phyloP scores from a whole-genome alignment of 2,329 filamentous ascomycete species.

The Clonostachys chloroleuca region DNA sequence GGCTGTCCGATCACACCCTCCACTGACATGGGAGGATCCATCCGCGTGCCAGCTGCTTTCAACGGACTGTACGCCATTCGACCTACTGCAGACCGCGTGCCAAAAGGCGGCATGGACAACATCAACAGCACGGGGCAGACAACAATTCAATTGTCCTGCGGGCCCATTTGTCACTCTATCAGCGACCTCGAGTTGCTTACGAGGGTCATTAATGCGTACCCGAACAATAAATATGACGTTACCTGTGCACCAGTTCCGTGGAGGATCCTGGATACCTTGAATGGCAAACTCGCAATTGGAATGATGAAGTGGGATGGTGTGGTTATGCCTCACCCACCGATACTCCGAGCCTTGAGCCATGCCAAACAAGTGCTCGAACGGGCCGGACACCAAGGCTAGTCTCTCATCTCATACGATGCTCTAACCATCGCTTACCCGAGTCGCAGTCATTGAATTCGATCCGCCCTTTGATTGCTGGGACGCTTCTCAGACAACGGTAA shows the following conservation, averaged over 20 bases:
- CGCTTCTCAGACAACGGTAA: neutral
- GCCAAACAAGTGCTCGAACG: neutral
- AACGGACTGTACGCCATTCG: slow-evolving; percentile 35
- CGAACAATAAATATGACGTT: slow-evolving; percentile 34
- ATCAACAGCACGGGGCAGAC: slow-evolving; percentile 22
- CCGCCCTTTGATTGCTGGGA: slow-evolving; percentile 4
- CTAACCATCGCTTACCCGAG: too few relatives aligned
- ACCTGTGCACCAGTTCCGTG: slow-evolving; percentile 18
- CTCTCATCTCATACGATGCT: neutral
- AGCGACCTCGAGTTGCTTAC: slow-evolving; percentile 28
- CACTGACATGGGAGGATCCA: slow-evolving; percentile 40
- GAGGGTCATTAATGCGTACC: slow-evolving; percentile 23
- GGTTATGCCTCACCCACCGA: slow-evolving; percentile 1
- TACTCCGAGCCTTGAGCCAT: neutral
- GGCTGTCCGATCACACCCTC: slow-evolving; percentile 34
- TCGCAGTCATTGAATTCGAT: slow-evolving; percentile 11
- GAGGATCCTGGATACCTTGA: slow-evolving; percentile 1
- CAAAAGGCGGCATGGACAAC: slow-evolving; percentile 3
- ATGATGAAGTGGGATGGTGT: slow-evolving; percentile 6
- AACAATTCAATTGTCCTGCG: slow-evolving; percentile 20
- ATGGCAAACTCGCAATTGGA: slow-evolving; percentile 7
- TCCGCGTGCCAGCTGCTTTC: slow-evolving; percentile 36
- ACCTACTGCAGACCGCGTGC: slow-evolving; percentile 24
- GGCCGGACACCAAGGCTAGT: neutral
- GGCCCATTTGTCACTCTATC: too few relatives aligned